Base-by-base conservation (phyloP, 106 monocot genomes). In the Hemerocallis citrina region DNA sequence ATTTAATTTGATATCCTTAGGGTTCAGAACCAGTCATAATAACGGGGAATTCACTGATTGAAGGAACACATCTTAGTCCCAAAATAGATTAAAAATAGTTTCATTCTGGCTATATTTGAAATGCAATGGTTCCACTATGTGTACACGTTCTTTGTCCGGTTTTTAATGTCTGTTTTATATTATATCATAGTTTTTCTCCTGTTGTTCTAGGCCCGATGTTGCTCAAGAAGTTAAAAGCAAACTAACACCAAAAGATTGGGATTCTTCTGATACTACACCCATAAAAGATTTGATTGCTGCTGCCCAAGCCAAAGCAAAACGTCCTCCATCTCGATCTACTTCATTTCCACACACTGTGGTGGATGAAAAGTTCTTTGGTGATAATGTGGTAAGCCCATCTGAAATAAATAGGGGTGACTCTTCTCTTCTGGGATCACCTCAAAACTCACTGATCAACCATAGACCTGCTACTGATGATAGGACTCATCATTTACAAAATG, bases 281-380 rank as follows among this genome's bases (percentile, higher is more conserved):
- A 79, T 80, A 66, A 92, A 92, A 51, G 72, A 72, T 59, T 67
- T 85, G 71, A 84, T 85, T 70, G 91, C 88, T 71, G 91, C 88
- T 36, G 81, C 84, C 16, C 87, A 84, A 42, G 81, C 84, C 16
- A 84, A 84, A 42, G 83, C 83, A 24, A 87, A 72, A 33, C 69
- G 84, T 62, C 70, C 64, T 45, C 44, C 64, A 19, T 84, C 83
- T 57, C 73, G 61, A 7, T 80, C 73, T 68, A 78, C 62, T 56
- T 83, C 77, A 30, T 73, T 84, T 25, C 43, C 75, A 62, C 67
- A 83, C 38, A 69, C 30, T 65, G 63, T 25, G 21, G 32, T 52
- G 32, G 77, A 77, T 64, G 56, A 37, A 22, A 88, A 77, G 52
- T 47, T 30, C 59, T 41, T 66, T 56, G 43, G 57, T 17, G 74